Evolutionary conservation across 345 rosid genomes (phyloP), one percentile per base, ranked within the genome.

Genomic region (Aurinia saxatilis): DNA sequence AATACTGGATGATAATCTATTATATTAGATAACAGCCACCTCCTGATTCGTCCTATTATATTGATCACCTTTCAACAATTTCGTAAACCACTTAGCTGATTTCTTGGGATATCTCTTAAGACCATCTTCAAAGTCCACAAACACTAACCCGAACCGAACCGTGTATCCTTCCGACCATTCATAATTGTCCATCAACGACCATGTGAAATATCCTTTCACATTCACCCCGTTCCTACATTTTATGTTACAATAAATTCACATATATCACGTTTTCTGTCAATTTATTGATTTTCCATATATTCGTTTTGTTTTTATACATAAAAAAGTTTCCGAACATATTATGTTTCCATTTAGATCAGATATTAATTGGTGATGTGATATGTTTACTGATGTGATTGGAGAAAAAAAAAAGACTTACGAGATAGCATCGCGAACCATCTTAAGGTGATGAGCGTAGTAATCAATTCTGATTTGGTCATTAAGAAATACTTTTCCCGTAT

Each of bases 131-230:
- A 40, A 79, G 31, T 79, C 80, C 10, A 79, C 80, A 40, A 21
- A 79, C 15, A 63, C 72, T n/a, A 79, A 35, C 5, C 83, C 83
- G 45, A 70, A 76, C 8, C 83, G 67, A 17, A 42, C 58, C 1
- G 76, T 70, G 55, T 79, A 79, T 8, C 83, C 83, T 31, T 68
- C 46, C 7, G 23, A 8, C 80, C 83, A 79, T 31, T 79, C 80
- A 10, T 63, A 76, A 35, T 79, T 71, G 30, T 79, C 83, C 37
- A 73, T 47, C 69, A 76, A 50, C 7, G 83, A 76, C 83, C 83
- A 79, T 0, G 69, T 72, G 5, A 67, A 73, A 23, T 61, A 79
- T 38, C 81, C 83, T 23, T 65, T 76, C 21, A 76, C 79, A 25
- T 71, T 66, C 44, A 42, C 79, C 1, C 83, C 84, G 5, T 52